Percentiles rank a stretch among this genome's conserved stretches.
Evolutionary conservation across 345 rosid genomes (phyloP).

Genomic region (Carallia brachiata): DNA sequence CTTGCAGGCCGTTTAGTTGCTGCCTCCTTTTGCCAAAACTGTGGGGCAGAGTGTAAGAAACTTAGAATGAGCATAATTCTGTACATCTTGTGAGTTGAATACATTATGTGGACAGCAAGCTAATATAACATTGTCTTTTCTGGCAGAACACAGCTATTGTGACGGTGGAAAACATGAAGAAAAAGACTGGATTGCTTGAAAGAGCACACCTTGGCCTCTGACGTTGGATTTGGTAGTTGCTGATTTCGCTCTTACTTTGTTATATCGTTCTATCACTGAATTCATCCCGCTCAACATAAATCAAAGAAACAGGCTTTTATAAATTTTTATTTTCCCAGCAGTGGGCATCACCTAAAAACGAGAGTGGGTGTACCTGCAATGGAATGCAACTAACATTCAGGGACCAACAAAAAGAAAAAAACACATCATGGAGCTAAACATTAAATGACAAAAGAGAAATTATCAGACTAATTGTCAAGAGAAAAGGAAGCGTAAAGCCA

Average conservation of each 20-base stretch:
- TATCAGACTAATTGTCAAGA: too few species aligned
- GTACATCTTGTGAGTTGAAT: background rate
- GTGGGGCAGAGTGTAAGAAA: background rate
- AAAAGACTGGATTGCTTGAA: background rate
- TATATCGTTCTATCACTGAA: conserved; percentile 55
- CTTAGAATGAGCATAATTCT: background rate
- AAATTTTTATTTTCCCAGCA: too few species aligned
- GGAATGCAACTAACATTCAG: too few species aligned
- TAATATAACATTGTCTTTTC: background rate
- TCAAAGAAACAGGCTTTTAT: background rate
- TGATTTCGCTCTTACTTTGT: conserved; percentile 48
- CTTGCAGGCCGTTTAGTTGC: conserved; percentile 34
- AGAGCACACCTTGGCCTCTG: conserved; percentile 57
- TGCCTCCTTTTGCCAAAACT: conserved; percentile 41
- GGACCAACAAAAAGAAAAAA: too few species aligned
- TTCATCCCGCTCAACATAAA: conserved; percentile 48
- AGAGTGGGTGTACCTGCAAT: too few species aligned
- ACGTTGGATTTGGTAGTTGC: conserved; percentile 43
- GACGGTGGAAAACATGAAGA: background rate
- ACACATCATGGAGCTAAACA: too few species aligned
- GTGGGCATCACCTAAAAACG: too few species aligned
- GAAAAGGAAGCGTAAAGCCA: too few species aligned
- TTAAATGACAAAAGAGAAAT: too few species aligned
- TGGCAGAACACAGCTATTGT: background rate
- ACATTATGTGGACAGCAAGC: background rate